Evolutionary conservation across 495 filamentous ascomycete species (phyloP), one percentile per base, ranked within the genome.

Genomic region (Aspergillus nanangensis): DNA sequence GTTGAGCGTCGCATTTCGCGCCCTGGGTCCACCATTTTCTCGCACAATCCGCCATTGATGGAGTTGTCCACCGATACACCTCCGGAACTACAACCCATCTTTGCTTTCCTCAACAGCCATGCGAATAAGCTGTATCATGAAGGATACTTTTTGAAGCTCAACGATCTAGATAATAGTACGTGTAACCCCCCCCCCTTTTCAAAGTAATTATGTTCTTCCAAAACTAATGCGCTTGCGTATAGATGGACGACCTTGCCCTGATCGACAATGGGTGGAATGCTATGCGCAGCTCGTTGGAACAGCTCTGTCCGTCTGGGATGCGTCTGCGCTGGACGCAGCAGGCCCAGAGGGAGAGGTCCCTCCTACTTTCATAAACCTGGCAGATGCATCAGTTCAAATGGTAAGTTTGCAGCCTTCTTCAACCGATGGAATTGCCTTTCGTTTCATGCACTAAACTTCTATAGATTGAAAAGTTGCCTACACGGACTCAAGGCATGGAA

Each of bases 331-430:
- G 59, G 93, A 97, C 75, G 83, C 83, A 33, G 90, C 89, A 11
- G 88, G 82, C 14, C 80, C 84, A 34, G 81, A 92, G 47, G 81
- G 82, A 25, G 89, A 96, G 54, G 88, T 96, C 27, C 72, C 94
- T 15, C 90, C 93, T 17, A 96, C 88, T 38, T 99, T 95, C 63
- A 86, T 99, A 58, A 99, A 99, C 64, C 72, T 99, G 50, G 90
- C 93, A 3, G 93, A 99, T 77, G 91, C 91, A 10, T 95, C 92
- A 1, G 87, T 99, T 57, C 95, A 92, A 60, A 95, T 96, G 92
- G 93, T 96, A 74, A 40, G 69, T 47, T 50, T 7, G 25, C 37
- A 21, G 9, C 22, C 37, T 38, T n/a, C 14, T 0, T 23, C 14
- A n/a, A 8, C 8, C n/a, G 14, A 17, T 14, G 29, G 4, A 21